Base-by-base conservation (phyloP, 495 filamentous ascomycete species). In the Hypoxylon subgilvum region DNA sequence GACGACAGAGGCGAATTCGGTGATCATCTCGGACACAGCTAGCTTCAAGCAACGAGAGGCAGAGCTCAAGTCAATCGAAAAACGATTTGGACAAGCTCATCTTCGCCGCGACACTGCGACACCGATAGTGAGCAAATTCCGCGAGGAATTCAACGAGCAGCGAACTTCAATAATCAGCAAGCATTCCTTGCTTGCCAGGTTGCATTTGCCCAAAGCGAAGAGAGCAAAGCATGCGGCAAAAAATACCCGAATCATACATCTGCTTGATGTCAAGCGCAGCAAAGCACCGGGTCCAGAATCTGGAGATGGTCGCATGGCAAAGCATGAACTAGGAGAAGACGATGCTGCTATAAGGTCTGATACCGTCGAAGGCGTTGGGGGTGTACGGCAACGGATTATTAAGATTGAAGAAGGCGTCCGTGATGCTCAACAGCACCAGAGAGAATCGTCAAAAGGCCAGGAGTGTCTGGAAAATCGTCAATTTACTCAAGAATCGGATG, bases 191-290 rank as follows among this genome's bases (percentile, higher is more conserved):
- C 50, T 77, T 16, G 66, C 69, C 8, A 58, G 63, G 25, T 52
- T 77, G 2, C 72, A 74, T 43, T 51, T 74, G 2, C 62, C 64
- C 4, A 56, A 71, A 18, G 62, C 72, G 0, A 65, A 50, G 38
- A 70, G 48, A 46, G 44, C 51, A 23, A 74, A 69, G 55, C 35
- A 65, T 4, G 42, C 44, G 31, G 42, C 56, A 31, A 63, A 46
- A 45, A 67, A 65, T 38, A 49, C 49, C 17, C 53, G 12, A 21
- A 45, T 16, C 10, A 35, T 41, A 27, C 31, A 36, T 32, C 31
- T 35, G 12, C 27, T 44, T 17, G 19, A 30, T n/a, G 19, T 21
- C 14, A 36, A 55, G 18, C 12, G 10, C 4, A 7, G 21, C 9
- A 44, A 30, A 34, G 25, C 6, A 12, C 25, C 45, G 42, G 35